phyloP scores from a whole-genome alignment of 495 filamentous ascomycete genomes.

The Diplogelasinospora grovesii region DNA sequence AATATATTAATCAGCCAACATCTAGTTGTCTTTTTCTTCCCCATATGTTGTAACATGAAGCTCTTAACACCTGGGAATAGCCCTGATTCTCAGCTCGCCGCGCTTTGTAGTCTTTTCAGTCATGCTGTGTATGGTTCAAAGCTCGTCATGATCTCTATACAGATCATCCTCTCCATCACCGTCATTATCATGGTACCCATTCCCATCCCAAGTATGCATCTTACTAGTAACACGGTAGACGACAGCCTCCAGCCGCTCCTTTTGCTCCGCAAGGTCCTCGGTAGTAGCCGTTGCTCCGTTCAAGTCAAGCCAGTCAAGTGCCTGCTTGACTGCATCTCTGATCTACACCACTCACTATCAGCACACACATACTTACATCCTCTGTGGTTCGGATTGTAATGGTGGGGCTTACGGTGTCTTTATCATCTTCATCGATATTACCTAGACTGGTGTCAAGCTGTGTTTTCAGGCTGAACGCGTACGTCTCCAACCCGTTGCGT shows the following conservation, averaged over 20 bases:
- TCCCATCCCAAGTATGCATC: slow-evolving; percentile 57
- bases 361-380: too few relatives aligned
- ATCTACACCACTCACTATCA: slow-evolving; percentile 44
- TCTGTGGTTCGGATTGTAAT: too few relatives aligned
- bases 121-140: too few relatives aligned
- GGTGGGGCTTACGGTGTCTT: slow-evolving; percentile 60
- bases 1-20: too few relatives aligned
- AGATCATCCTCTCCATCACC: not conserved
- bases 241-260: slow-evolving; percentile 83
- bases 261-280: slow-evolving; percentile 95
- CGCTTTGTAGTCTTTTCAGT: too few relatives aligned
- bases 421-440: slow-evolving; percentile 91
- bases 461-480: slow-evolving; percentile 94
- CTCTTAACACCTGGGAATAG: too few relatives aligned
- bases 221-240: slow-evolving; percentile 94
- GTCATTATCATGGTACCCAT: not conserved
- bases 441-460: slow-evolving; percentile 87
- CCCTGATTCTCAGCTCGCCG: too few relatives aligned
- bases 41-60: too few relatives aligned
- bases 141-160: slow-evolving; percentile 6
- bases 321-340: slow-evolving; percentile 84
- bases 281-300: slow-evolving; percentile 71
- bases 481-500: slow-evolving; percentile 96
- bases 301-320: slow-evolving; percentile 86
- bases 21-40: too few relatives aligned